A percentile compares a stretch with the other conserved stretches of the same genome.
Conservation (phyloP, 805 yeast genomes). For the Sugiyamaella marilandica region DNA sequence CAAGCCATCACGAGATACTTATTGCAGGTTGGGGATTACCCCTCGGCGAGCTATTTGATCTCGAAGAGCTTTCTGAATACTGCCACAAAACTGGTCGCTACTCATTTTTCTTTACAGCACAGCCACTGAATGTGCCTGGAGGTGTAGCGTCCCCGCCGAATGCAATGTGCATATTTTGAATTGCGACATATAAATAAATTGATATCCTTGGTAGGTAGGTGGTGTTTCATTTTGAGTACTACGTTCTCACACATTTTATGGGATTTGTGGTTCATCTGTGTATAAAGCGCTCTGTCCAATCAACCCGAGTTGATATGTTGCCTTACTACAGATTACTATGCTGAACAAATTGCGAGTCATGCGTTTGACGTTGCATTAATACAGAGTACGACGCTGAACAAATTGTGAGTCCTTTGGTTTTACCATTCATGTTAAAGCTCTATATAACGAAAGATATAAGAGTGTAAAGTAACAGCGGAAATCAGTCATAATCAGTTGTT, state of each 20-base stretch:
- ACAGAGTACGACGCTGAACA: too few species aligned
- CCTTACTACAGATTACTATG: too few species aligned
- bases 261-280: too few species aligned
- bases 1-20: conserved; percentile 14
- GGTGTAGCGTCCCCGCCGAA: conserved; percentile 38
- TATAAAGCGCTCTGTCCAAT: too few species aligned
- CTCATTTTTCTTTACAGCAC: conserved; percentile 31
- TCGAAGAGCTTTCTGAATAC: conserved; percentile 28
- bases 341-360: too few species aligned
- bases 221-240: not conserved
- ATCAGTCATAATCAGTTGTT: conserved; percentile 2
- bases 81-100: conserved; percentile 27
- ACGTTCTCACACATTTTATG: too few species aligned
- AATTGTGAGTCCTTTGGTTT: too few species aligned
- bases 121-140: conserved; percentile 34
- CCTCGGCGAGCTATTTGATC: conserved; percentile 34
- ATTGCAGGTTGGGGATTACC: conserved; percentile 35
- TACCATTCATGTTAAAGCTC: too few species aligned
- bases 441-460: too few species aligned
- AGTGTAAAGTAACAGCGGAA: too few species aligned
- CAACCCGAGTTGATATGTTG: too few species aligned
- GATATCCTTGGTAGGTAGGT: not conserved
- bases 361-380: too few species aligned
- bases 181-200: not conserved
- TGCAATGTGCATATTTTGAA: conserved; percentile 39